Evolutionary conservation across 805 yeast genomes (phyloP).

Genomic region (Tetrapisispora pingtungensis): DNA sequence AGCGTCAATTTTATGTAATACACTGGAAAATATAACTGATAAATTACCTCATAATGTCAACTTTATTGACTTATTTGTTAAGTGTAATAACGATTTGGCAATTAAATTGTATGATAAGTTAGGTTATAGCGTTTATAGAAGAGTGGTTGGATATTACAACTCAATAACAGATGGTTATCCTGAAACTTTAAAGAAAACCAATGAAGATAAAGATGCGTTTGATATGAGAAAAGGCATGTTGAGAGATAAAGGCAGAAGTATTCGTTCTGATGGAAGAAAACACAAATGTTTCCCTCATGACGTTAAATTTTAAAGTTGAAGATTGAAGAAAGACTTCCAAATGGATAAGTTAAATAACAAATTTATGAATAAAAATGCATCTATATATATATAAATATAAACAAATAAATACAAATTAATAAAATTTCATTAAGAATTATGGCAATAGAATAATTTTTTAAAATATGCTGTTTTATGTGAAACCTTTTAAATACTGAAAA

Average conservation of each 20-base stretch:
- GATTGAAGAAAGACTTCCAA: neutral
- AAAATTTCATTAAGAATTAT: too few species aligned
- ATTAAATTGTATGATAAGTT: conserved; percentile 73
- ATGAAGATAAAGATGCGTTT: conserved; percentile 76
- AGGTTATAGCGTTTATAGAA: conserved; percentile 74
- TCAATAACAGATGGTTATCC: conserved; percentile 37
- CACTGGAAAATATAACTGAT: conserved; percentile 64
- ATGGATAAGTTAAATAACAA: too few species aligned
- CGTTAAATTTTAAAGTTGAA: conserved; percentile 37
- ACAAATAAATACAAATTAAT: too few species aligned
- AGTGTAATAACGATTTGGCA: conserved; percentile 74
- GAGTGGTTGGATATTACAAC: conserved; percentile 87
- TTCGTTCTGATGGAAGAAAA: conserved; percentile 51
- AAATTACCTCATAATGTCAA: conserved; percentile 70
- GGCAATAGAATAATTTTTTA: too few species aligned
- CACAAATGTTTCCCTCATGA: conserved; percentile 58
- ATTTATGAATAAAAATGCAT: neutral
- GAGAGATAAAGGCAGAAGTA: conserved; percentile 45
- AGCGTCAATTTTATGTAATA: conserved; percentile 68
- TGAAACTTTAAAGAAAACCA: conserved; percentile 31
- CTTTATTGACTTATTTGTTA: conserved; percentile 85
- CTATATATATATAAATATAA: neutral
- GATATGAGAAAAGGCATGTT: conserved; percentile 67
- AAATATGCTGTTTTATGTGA: too few species aligned
- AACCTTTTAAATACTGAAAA: too few species aligned